Percentiles rank a stretch among this genome's conserved stretches.
Evolutionary conservation across 2,329 filamentous ascomycete species (phyloP).

Genomic region (Epicoccum nigrum): DNA sequence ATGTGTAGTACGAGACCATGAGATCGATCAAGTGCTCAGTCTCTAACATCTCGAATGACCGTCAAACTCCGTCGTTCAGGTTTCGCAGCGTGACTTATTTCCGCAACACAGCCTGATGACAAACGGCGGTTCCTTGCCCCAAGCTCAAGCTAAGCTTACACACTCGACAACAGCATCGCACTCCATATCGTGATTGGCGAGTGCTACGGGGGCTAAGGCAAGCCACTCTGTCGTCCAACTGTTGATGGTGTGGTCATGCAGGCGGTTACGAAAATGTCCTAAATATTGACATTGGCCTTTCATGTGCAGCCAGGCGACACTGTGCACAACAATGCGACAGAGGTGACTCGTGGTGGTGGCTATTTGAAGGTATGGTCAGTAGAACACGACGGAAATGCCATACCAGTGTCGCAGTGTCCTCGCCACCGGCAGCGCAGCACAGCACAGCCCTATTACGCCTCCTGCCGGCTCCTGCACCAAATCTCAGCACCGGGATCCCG

Average conservation of each 20-base stretch:
- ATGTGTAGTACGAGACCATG: not conserved
- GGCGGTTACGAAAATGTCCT: not conserved
- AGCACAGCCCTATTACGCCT: slow-evolving; percentile 15
- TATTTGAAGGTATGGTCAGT: not conserved
- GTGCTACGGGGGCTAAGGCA: slow-evolving; percentile 3
- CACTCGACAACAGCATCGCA: not conserved
- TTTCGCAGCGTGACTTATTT: slow-evolving; percentile 7
- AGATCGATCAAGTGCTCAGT: not conserved
- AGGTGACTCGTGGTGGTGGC: not conserved
- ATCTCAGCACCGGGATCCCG: slow-evolving; percentile 12
- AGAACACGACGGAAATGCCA: not conserved
- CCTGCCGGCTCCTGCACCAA: slow-evolving; percentile 10
- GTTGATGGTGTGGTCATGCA: slow-evolving; percentile 14
- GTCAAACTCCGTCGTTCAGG: slow-evolving; percentile 1
- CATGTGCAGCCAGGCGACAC: slow-evolving; percentile 7
- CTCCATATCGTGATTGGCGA: slow-evolving; percentile 8
- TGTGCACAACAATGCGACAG: not conserved
- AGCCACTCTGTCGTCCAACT: slow-evolving; percentile 8
- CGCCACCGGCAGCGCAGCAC: not conserved
- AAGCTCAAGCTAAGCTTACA: slow-evolving; percentile 9
- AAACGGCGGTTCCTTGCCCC: slow-evolving; percentile 1
- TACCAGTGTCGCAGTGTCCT: not conserved
- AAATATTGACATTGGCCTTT: not conserved
- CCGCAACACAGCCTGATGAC: slow-evolving; percentile 2
- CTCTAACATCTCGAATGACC: not conserved